Conservation (phyloP, 192 early-diverging fungal species). For the Chytriomyces sp. region DNA sequence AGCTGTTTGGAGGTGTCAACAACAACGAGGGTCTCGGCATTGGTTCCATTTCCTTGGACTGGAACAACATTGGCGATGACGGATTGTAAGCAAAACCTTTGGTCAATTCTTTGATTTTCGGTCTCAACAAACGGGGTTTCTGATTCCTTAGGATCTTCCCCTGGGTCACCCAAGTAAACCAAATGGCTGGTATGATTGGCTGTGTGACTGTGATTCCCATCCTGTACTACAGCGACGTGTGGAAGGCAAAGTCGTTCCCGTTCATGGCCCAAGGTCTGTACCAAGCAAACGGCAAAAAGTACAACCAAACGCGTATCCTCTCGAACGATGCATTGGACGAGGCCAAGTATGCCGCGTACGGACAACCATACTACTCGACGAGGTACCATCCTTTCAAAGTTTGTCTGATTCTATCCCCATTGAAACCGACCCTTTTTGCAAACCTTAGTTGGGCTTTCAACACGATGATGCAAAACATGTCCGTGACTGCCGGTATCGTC, state of each 20-base stretch:
- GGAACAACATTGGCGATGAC: constrained; percentile 53
- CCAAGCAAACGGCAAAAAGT: constrained; percentile 14
- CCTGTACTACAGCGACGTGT: constrained; percentile 33
- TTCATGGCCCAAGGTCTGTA: constrained; percentile 21
- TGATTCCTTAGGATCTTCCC: constrained; percentile 20
- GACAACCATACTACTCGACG: background rate
- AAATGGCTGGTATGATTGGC: constrained; percentile 72
- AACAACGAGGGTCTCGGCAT: constrained; percentile 12
- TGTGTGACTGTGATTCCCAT: constrained; percentile 73
- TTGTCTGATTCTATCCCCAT: no score
- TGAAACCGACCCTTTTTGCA: no score
- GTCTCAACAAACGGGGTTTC: no score
- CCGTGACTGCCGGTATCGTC: constrained; percentile 31
- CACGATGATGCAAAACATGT: constrained; percentile 28
- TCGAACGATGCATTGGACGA: constrained; percentile 1
- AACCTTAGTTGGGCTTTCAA: background rate
- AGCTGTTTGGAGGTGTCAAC: constrained; percentile 34
- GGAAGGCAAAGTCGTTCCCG: constrained; percentile 38
- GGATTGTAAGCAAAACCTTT: constrained; percentile 63
- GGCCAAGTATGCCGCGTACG: background rate
- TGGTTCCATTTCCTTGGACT: constrained; percentile 30
- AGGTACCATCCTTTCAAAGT: background rate
- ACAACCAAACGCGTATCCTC: constrained; percentile 28
- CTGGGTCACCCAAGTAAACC: constrained; percentile 63
- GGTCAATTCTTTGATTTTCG: constrained; percentile 46